These are phyloP conservation scores for Globisporangium nodosum DNA, from an alignment of 352 stramenopile species.

Conservation along the genomic window DNA sequence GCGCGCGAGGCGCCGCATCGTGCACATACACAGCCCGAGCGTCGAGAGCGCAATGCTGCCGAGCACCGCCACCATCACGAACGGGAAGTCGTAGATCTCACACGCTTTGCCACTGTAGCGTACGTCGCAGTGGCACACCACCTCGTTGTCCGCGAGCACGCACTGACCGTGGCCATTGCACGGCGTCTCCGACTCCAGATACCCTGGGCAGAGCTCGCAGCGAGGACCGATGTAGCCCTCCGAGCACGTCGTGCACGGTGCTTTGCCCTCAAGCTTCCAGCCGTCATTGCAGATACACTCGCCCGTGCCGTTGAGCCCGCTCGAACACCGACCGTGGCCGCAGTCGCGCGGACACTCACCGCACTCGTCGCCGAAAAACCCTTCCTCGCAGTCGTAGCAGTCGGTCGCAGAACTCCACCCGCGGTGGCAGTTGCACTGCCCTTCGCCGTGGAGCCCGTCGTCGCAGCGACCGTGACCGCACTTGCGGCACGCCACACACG, in stretches of 20 bases:
- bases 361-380: constrained; percentile 78
- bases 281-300: constrained; percentile 72
- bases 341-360: constrained; percentile 61
- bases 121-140: constrained; percentile 65
- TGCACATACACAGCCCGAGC: constrained; percentile 84
- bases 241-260: constrained; percentile 66
- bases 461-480: constrained; percentile 79
- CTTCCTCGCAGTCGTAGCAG: constrained; percentile 80
- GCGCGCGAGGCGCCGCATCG: constrained; percentile 70
- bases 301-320: constrained; percentile 71
- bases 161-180: constrained; percentile 74
- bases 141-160: constrained; percentile 39
- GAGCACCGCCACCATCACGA: constrained; percentile 75
- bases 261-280: constrained; percentile 54
- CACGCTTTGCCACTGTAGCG: constrained; percentile 68
- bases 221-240: constrained; percentile 71
- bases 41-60: constrained; percentile 77
- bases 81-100: constrained; percentile 83
- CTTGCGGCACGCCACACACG: constrained; percentile 63
- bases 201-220: constrained; percentile 70
- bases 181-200: constrained; percentile 57
- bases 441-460: constrained; percentile 66
- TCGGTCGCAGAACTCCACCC: constrained; percentile 72
- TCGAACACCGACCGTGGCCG: constrained; percentile 67
- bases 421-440: constrained; percentile 76